Base-by-base conservation (phyloP, 208 protist genomes). In the Crithidia brevicula region DNA sequence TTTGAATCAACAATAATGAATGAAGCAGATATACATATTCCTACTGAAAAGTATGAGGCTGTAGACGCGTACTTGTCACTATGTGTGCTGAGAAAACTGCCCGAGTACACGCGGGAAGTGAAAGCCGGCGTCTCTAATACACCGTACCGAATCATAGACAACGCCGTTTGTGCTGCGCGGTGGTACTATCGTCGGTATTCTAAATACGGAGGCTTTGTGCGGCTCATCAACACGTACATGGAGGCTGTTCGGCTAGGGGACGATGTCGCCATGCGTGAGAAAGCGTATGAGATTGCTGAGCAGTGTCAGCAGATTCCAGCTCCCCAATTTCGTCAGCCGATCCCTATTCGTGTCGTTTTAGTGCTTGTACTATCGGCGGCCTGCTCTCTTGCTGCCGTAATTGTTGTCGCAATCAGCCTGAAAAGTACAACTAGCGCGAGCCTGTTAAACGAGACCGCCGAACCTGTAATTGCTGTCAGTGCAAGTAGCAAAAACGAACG, bases 181-280 rank as follows among this genome's bases (percentile, higher is more conserved):
- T 80, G 69, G 68, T 77, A 79, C 31, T 81, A 74, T 27, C 59
- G 70, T 2, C 53, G 66, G 11, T 64, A 62, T 42, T 64, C 67
- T 5, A 52, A 40, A 11, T 63, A 60, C 23, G 70, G 56, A 25
- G 58, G 51, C 2, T 81, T 81, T 31, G 57, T 80, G 22, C 47
- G 50, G 13, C 42, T 60, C 2, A 28, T 84, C 2, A 79, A 77
- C 47, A 59, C 53, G 33, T 84, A 77, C 40, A 52, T 64, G 20
- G 62, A 77, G 23, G 66, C 52, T 20, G 23, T 71, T 4, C 46
- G 50, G 30, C 23, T 43, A 15, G 34, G 47, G 11, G 52, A 47
- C 0, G 22, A 27, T 6, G 38, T 25, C 3, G n/a, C 57, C 23
- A 50, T 74, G 4, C 31, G 46, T 20, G 25, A 65, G 30, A 64